A percentile compares a stretch with the other conserved stretches of the same genome.
These are phyloP conservation scores for Taphrina pruni DNA, from an alignment of 1,139 yeast genomes.

Conservation along the genomic window DNA sequence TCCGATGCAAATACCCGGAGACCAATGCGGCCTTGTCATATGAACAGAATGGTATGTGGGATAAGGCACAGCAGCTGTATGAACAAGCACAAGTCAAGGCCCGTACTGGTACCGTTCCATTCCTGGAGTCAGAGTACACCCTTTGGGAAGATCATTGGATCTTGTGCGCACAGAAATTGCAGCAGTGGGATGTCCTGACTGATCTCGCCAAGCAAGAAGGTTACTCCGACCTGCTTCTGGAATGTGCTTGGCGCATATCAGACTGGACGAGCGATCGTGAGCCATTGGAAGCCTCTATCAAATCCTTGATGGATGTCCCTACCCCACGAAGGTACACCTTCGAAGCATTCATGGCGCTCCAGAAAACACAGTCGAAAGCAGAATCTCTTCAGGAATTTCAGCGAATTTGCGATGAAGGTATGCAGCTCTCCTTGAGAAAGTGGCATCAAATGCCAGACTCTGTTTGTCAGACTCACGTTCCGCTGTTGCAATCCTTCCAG, in stretches of 20 bases:
- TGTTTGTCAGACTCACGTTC: slow-evolving; percentile 83
- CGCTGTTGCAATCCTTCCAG: slow-evolving; percentile 91
- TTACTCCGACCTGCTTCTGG: slow-evolving; percentile 87
- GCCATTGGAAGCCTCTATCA: slow-evolving; percentile 90
- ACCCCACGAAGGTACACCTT: slow-evolving; percentile 96
- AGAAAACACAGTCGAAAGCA: slow-evolving; percentile 89
- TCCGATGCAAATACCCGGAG: slow-evolving; percentile 90
- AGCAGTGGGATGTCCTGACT: slow-evolving; percentile 97
- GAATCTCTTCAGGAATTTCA: slow-evolving; percentile 80
- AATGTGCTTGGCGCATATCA: slow-evolving; percentile 99
- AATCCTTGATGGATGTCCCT: slow-evolving; percentile 97
- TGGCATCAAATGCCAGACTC: slow-evolving; percentile 90
- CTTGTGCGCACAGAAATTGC: slow-evolving; percentile 92
- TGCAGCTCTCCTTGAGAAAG: slow-evolving; percentile 86
- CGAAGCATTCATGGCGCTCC: slow-evolving; percentile 89
- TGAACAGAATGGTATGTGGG: slow-evolving; percentile 96
- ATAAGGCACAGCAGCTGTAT: slow-evolving; percentile 87
- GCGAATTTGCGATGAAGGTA: slow-evolving; percentile 91
- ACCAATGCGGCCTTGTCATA: slow-evolving; percentile 90
- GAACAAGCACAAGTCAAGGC: slow-evolving; percentile 99
- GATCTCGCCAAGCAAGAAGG: slow-evolving; percentile 98
- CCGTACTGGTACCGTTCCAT: slow-evolving; percentile 91
- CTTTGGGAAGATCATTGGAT: slow-evolving; percentile 99
- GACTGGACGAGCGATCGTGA: slow-evolving; percentile 97
- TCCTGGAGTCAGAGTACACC: slow-evolving; percentile 92